phyloP scores from a whole-genome alignment of 108 stramenopile genomes.

The Skeletonema menzelii region DNA sequence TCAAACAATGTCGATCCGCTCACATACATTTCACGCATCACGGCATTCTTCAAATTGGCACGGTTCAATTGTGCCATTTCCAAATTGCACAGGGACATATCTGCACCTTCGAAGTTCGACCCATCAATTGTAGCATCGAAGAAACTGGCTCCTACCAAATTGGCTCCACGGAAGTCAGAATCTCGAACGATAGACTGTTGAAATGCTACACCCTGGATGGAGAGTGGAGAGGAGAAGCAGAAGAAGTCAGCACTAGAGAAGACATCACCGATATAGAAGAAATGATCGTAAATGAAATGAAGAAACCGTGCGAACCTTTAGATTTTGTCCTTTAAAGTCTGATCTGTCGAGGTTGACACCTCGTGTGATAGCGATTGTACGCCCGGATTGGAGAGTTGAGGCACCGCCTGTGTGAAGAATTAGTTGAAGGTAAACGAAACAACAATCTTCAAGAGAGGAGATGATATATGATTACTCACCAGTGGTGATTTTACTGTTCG shows the following conservation, averaged over 20 bases:
- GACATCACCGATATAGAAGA: too few species aligned
- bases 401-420: conserved; percentile 89
- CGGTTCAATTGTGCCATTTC: conserved; percentile 90
- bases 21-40: conserved; percentile 90
- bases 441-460: too few species aligned
- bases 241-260: too few species aligned
- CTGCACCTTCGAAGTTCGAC: conserved; percentile 86
- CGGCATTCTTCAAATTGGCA: conserved; percentile 80
- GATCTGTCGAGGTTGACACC: conserved; percentile 88
- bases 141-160: conserved; percentile 84
- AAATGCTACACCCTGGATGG: conserved; percentile 95
- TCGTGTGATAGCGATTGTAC: conserved; percentile 92
- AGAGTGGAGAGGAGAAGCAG: too few species aligned
- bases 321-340: conserved; percentile 80
- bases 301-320: too few species aligned
- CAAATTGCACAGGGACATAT: conserved; percentile 74
- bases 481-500: conserved; percentile 86
- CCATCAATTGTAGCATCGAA: conserved; percentile 95
- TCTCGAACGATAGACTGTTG: conserved; percentile 94
- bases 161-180: conserved; percentile 77
- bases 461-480: too few species aligned
- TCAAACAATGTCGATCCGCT: conserved; percentile 89
- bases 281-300: too few species aligned
- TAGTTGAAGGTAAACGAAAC: too few species aligned
- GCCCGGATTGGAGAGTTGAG: conserved; percentile 81